phyloP scores from a whole-genome alignment of 2,329 filamentous ascomycete genomes.

The Neopestalotiopsis rosae region DNA sequence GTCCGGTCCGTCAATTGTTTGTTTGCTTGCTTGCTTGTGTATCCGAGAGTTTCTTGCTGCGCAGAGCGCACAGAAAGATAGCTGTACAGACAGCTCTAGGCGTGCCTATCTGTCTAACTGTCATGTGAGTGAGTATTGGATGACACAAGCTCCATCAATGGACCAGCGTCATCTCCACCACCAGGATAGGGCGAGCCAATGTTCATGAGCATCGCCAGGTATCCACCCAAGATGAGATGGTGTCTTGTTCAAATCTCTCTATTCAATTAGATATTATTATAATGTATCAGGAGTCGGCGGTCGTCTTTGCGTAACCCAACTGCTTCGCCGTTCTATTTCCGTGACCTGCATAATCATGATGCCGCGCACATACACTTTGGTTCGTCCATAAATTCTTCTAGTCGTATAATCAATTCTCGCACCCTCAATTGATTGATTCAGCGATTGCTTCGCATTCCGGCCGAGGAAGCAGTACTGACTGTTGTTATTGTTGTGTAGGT shows the following conservation, averaged over 20 bases:
- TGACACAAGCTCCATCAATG: background rate
- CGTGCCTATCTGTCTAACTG: background rate
- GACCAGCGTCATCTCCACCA: background rate
- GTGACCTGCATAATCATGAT: background rate
- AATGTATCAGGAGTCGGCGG: background rate
- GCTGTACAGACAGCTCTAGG: background rate
- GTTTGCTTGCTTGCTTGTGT: no score
- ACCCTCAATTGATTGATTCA: no score
- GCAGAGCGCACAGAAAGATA: no score
- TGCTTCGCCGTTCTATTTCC: background rate
- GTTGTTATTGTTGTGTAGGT: no score
- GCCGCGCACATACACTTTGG: background rate
- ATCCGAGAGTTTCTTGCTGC: no score
- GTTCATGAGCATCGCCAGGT: background rate
- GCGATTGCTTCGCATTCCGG: background rate
- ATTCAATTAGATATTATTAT: conserved; percentile 5
- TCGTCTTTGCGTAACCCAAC: background rate
- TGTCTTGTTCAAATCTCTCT: background rate
- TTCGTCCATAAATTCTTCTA: background rate
- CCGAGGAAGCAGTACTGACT: background rate
- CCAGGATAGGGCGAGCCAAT: background rate
- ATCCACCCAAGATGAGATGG: background rate
- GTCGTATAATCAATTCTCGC: background rate
- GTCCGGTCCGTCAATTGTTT: no score
- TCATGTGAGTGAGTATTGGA: background rate